These are phyloP conservation scores for Lipomyces sp. DNA, from an alignment of 805 yeast genomes.

Conservation along the genomic window DNA sequence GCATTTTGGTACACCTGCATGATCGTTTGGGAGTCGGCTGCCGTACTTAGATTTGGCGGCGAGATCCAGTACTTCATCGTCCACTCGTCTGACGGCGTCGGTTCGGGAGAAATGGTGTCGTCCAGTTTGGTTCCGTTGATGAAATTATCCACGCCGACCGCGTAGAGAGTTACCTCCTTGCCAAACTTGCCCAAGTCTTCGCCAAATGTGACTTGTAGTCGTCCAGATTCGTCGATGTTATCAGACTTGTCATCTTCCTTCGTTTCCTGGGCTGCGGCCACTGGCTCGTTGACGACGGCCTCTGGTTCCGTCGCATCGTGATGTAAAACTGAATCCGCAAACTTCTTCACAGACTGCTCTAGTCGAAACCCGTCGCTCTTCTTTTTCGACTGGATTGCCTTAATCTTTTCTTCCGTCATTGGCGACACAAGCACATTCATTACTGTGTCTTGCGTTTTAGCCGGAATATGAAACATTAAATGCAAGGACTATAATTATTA, in stretches of 20 bases:
- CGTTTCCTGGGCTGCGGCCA: background rate
- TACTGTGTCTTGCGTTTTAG: conserved; percentile 21
- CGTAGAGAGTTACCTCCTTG: conserved; percentile 28
- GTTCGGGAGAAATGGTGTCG: conserved; percentile 8
- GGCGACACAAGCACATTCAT: conserved; percentile 35
- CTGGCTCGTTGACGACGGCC: background rate
- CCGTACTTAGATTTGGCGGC: no score
- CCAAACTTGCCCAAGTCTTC: background rate
- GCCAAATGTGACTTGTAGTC: background rate
- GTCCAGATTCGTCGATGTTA: background rate
- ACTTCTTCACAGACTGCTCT: conserved; percentile 5
- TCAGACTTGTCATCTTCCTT: background rate
- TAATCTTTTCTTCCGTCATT: conserved; percentile 33
- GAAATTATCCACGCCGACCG: conserved; percentile 14
- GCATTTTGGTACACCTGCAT: background rate
- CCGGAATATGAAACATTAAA: conserved; percentile 20
- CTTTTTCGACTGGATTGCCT: conserved; percentile 30
- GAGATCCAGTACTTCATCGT: conserved; percentile 6
- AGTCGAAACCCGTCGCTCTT: conserved; percentile 28
- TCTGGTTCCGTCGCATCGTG: no score
- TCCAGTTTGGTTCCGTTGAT: conserved; percentile 3
- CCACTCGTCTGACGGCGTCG: conserved; percentile 8
- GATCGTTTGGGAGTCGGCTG: background rate
- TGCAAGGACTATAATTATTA: conserved; percentile 11
- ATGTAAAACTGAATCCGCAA: conserved; percentile 3